These are phyloP conservation scores for Amanita inopinata DNA, from an alignment of 768 basidiomycete genomes.

Conservation along the genomic window DNA sequence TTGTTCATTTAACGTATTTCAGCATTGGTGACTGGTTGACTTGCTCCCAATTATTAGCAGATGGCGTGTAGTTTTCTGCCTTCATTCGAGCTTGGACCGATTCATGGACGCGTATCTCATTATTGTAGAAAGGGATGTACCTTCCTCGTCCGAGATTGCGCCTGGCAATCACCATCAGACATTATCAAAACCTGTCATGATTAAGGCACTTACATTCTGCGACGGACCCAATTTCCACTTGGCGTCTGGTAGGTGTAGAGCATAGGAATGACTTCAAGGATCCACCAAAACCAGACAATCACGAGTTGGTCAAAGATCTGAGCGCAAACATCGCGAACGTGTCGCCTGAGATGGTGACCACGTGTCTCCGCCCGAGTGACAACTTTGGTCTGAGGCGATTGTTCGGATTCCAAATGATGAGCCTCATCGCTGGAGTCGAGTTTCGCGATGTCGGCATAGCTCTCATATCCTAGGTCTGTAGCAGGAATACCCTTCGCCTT, in stretches of 20 bases:
- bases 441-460: constrained; percentile 3
- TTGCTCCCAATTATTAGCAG: constrained; percentile 12
- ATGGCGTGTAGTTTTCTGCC: background rate
- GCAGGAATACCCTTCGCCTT: background rate
- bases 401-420: too few species aligned
- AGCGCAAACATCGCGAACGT: constrained; percentile 12
- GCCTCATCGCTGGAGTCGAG: too few species aligned
- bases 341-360: background rate
- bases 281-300: constrained; percentile 17
- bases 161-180: constrained; percentile 9
- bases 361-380: too few species aligned
- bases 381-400: too few species aligned
- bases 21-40: constrained; percentile 11
- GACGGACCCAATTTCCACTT: constrained; percentile 17
- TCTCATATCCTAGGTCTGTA: background rate
- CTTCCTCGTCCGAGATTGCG: constrained; percentile 21
- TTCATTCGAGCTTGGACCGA: constrained; percentile 15
- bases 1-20: constrained; percentile 10
- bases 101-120: constrained; percentile 17
- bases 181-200: too few species aligned
- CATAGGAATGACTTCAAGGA: constrained; percentile 17
- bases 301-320: constrained; percentile 17
- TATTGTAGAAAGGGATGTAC: constrained; percentile 18
- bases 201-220: constrained; percentile 15
- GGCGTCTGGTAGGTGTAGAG: constrained; percentile 15